These are phyloP conservation scores for Pseudopyrenochaeta lycopersici DNA, from an alignment of 2,329 filamentous ascomycete species.

Conservation along the genomic window DNA sequence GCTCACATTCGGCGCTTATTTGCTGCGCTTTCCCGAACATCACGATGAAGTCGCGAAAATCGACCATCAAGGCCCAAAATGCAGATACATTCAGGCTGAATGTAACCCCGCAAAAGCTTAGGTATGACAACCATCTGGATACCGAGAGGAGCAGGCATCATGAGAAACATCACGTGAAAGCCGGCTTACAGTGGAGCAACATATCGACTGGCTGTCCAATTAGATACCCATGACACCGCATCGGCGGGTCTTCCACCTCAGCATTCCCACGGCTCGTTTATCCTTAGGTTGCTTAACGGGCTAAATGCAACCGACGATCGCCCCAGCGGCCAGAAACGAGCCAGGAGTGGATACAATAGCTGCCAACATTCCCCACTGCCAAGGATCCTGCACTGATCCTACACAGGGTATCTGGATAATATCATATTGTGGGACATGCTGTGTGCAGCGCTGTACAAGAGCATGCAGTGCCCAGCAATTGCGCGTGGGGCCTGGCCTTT, in stretches of 20 bases:
- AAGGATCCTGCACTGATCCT: slow-evolving; percentile 8
- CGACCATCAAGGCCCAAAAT: not conserved
- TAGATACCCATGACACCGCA: not conserved
- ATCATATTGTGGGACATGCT: not conserved
- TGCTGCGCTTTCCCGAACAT: too few species aligned
- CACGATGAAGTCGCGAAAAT: not conserved
- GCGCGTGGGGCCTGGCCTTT: too few species aligned
- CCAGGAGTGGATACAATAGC: slow-evolving; percentile 7
- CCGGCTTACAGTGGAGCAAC: slow-evolving; percentile 11
- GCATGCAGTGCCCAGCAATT: slow-evolving; percentile 5
- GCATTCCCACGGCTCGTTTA: slow-evolving; percentile 9
- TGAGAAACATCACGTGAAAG: slow-evolving; percentile 1
- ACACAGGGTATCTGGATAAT: slow-evolving; percentile 30
- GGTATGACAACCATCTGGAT: not conserved
- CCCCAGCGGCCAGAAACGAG: not conserved
- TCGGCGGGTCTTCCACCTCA: slow-evolving; percentile 2
- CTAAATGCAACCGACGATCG: slow-evolving; percentile 6
- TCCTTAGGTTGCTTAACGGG: slow-evolving; percentile 20
- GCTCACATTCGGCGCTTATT: too few species aligned
- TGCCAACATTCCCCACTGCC: slow-evolving; percentile 14
- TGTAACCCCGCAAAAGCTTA: slow-evolving; percentile 10
- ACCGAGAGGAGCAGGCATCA: too few species aligned
- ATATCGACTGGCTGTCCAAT: slow-evolving; percentile 4
- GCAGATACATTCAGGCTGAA: slow-evolving; percentile 20
- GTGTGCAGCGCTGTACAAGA: slow-evolving; percentile 10